These are phyloP conservation scores for Adansonia digitata DNA, from an alignment of 345 rosid species.

Conservation along the genomic window DNA sequence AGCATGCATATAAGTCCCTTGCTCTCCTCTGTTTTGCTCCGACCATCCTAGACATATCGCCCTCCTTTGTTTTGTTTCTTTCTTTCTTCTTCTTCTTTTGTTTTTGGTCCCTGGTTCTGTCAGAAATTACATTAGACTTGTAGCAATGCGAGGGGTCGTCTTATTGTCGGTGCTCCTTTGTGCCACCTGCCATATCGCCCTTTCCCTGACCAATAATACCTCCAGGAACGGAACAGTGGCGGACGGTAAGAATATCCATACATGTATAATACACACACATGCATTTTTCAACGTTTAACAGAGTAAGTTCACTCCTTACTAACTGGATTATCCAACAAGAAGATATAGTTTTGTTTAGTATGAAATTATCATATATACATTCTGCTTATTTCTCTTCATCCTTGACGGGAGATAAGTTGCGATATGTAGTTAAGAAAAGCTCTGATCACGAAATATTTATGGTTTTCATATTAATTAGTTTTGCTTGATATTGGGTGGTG, in stretches of 20 bases:
- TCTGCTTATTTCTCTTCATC: too few species aligned
- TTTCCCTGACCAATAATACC: background rate
- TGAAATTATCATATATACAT: too few species aligned
- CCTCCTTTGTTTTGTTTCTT: background rate
- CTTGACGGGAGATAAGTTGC: too few species aligned
- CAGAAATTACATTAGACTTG: background rate
- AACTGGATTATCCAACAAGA: too few species aligned
- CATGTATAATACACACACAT: background rate
- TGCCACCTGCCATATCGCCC: conserved; percentile 1
- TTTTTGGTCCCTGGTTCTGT: background rate
- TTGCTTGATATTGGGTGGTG: background rate
- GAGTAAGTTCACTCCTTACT: too few species aligned
- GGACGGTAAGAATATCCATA: background rate
- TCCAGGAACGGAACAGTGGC: background rate
- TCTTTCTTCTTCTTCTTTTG: too few species aligned
- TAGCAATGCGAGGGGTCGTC: conserved; percentile 6
- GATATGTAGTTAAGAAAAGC: too few species aligned
- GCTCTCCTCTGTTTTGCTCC: background rate
- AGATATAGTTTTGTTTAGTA: too few species aligned
- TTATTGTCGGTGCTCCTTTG: conserved; percentile 12
- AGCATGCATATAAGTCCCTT: background rate
- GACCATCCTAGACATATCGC: background rate
- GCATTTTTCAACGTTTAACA: background rate
- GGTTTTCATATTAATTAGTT: background rate
- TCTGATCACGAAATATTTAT: too few species aligned